These are phyloP conservation scores for Sugiyamaella castrensis DNA, from an alignment of 1,139 yeast genomes.

Conservation along the genomic window DNA sequence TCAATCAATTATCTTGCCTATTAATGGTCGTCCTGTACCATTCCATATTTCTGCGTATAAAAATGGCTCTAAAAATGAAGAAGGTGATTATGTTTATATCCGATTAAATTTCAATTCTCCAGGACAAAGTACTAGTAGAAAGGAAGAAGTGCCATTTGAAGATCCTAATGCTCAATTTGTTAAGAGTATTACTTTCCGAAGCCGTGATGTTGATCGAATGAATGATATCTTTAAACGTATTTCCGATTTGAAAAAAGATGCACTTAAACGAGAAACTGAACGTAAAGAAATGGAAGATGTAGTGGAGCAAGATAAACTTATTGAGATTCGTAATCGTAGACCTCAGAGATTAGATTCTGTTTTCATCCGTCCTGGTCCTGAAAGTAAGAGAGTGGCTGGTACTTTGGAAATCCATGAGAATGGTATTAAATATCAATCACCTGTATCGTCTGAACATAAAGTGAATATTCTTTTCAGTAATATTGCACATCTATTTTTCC, in stretches of 20 bases:
- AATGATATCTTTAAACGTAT: constrained; percentile 86
- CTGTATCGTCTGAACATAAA: constrained; percentile 73
- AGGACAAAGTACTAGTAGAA: constrained; percentile 68
- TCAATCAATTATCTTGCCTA: constrained; percentile 87
- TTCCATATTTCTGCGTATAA: constrained; percentile 93
- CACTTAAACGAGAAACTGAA: constrained; percentile 87
- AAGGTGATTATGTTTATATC: constrained; percentile 89
- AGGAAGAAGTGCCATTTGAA: constrained; percentile 84
- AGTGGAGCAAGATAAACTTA: constrained; percentile 82
- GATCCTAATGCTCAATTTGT: constrained; percentile 85
- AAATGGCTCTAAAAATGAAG: constrained; percentile 93
- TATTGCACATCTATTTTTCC: constrained; percentile 90
- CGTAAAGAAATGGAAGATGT: constrained; percentile 93
- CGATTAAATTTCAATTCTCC: constrained; percentile 93
- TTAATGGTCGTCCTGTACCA: constrained; percentile 96
- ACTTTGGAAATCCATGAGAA: constrained; percentile 89
- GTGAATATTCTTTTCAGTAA: constrained; percentile 87
- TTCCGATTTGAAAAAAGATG: constrained; percentile 87
- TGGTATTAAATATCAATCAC: constrained; percentile 89
- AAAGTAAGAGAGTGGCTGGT: constrained; percentile 92
- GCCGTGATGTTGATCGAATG: constrained; percentile 90
- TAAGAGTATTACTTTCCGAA: constrained; percentile 82
- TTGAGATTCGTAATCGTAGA: constrained; percentile 76
- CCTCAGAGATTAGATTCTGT: constrained; percentile 85
- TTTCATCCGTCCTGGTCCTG: constrained; percentile 93